Percentiles rank a stretch among this genome's conserved stretches.
Evolutionary conservation across 345 rosid genomes (phyloP).

Genomic region (rapeseed (Brassica napus)): DNA sequence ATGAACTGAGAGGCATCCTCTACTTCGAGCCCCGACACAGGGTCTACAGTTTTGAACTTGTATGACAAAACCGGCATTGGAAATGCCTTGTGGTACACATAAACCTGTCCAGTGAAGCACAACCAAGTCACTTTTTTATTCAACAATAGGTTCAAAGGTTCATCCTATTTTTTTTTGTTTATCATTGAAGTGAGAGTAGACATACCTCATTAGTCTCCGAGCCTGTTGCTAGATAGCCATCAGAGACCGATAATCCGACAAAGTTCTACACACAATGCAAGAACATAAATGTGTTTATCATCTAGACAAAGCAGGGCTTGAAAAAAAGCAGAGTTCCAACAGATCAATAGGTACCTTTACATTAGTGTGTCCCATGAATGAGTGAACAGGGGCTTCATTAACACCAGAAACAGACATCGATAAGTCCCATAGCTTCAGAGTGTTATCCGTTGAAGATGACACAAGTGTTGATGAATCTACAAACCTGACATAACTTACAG

Average conservation of each 20-base stretch:
- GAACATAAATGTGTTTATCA: slow-evolving; percentile 38
- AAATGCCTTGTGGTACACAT: slow-evolving; percentile 90
- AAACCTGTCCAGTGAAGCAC: slow-evolving; percentile 58
- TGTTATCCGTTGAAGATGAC: slow-evolving; percentile 92
- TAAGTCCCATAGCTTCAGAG: slow-evolving; percentile 96
- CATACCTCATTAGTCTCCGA: slow-evolving; percentile 99
- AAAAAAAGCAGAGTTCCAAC: slow-evolving; percentile 41
- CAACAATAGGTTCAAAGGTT: not conserved
- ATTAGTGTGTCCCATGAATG: slow-evolving; percentile 85
- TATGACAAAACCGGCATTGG: slow-evolving; percentile 89
- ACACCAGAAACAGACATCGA: slow-evolving; percentile 66
- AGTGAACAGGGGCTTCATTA: slow-evolving; percentile 73
- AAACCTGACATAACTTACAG: slow-evolving; percentile 88
- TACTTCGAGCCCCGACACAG: slow-evolving; percentile 58
- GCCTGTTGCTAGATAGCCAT: slow-evolving; percentile 97
- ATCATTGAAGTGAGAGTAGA: slow-evolving; percentile 65
- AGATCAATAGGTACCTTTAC: slow-evolving; percentile 55
- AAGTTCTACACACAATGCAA: slow-evolving; percentile 87
- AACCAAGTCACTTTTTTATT: not conserved
- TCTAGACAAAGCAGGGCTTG: slow-evolving; percentile 41
- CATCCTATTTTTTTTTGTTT: not conserved
- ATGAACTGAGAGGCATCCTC: slow-evolving; percentile 73
- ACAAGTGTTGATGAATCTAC: slow-evolving; percentile 70
- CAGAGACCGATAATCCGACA: slow-evolving; percentile 88
- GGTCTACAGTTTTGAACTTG: slow-evolving; percentile 64